Conservation (phyloP, 495 filamentous ascomycete genomes). For the Lepidopterella palustris region DNA sequence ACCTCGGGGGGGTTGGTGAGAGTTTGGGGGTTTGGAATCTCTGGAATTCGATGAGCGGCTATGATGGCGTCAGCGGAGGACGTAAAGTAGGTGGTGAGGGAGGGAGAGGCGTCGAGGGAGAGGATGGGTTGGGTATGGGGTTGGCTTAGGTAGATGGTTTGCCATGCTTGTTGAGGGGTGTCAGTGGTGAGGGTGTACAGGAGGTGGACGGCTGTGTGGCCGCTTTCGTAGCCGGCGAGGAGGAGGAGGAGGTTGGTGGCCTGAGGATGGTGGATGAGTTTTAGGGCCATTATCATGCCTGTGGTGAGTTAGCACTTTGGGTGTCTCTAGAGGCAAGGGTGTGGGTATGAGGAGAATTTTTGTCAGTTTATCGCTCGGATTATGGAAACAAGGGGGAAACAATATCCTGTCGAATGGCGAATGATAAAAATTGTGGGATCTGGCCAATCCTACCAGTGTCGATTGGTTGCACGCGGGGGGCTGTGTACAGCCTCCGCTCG, state of each 20-base stretch:
- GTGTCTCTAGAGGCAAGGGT: background rate
- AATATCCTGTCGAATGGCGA: background rate
- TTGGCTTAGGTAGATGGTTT: conserved; percentile 56
- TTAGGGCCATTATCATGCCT: conserved; percentile 87
- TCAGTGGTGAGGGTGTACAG: conserved; percentile 36
- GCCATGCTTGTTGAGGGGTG: conserved; percentile 45
- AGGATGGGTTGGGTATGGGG: conserved; percentile 80
- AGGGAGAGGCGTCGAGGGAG: conserved; percentile 61
- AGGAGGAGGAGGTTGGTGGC: conserved; percentile 44
- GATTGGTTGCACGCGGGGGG: conserved; percentile 43
- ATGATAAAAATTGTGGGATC: background rate
- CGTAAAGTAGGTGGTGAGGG: conserved; percentile 60
- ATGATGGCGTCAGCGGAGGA: conserved; percentile 74
- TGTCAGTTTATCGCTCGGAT: too few relatives aligned
- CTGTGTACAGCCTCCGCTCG: conserved; percentile 59
- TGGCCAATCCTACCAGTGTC: conserved; percentile 19
- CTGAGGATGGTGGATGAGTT: conserved; percentile 47
- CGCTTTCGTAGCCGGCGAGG: conserved; percentile 81
- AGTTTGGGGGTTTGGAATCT: conserved; percentile 25
- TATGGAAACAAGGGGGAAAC: too few relatives aligned
- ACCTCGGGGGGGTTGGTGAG: too few relatives aligned
- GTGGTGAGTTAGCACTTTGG: conserved; percentile 38
- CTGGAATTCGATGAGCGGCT: conserved; percentile 46
- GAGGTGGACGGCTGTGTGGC: conserved; percentile 54
- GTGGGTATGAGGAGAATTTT: background rate